A percentile compares a stretch with the other conserved stretches of the same genome.
These are phyloP conservation scores for Zasmidium cellare DNA, from an alignment of 2,329 filamentous ascomycete species.

Conservation along the genomic window DNA sequence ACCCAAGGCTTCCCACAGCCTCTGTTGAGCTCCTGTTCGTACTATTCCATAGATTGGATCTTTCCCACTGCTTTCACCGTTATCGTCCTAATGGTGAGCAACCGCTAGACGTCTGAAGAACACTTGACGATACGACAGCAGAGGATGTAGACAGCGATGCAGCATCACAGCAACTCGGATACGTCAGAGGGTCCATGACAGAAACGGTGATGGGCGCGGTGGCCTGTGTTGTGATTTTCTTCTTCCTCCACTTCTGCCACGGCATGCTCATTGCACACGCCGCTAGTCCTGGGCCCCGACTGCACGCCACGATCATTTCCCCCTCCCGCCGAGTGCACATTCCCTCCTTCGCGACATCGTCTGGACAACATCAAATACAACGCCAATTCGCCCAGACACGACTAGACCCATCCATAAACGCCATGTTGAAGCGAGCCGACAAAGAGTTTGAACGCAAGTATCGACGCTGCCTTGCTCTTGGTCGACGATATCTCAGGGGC, in stretches of 20 bases:
- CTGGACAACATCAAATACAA: constrained; percentile 8
- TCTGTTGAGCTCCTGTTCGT: too few species aligned
- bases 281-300: constrained; percentile 27
- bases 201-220: neutral
- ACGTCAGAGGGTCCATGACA: too few species aligned
- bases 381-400: constrained; percentile 15
- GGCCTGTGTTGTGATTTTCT: constrained; percentile 15
- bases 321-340: constrained; percentile 13
- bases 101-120: too few species aligned
- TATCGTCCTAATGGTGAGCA: too few species aligned
- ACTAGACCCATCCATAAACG: constrained; percentile 11
- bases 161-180: too few species aligned
- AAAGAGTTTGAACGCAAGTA: constrained; percentile 39
- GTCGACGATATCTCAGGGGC: too few species aligned
- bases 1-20: too few species aligned
- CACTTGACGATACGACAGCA: too few species aligned
- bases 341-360: constrained; percentile 17
- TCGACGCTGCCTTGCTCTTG: too few species aligned
- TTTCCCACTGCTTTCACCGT: too few species aligned
- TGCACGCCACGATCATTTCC: constrained; percentile 24
- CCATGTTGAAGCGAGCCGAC: constrained; percentile 45
- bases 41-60: too few species aligned
- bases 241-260: constrained; percentile 22
- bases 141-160: too few species aligned
- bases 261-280: constrained; percentile 31